Conservation (phyloP, 129 eudicot species). For the Lactuca saligna region DNA sequence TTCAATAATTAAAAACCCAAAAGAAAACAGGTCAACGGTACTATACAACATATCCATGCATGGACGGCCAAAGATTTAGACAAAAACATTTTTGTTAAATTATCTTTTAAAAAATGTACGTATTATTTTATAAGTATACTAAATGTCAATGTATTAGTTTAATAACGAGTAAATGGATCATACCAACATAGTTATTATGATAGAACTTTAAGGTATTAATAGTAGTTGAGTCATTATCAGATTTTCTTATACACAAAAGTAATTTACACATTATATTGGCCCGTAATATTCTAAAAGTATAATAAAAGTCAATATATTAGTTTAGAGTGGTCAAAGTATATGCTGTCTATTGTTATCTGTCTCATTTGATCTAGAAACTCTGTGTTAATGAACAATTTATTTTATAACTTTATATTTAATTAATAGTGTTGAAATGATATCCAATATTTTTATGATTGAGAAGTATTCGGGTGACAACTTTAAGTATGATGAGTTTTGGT, state of each 20-base stretch:
- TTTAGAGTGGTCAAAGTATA: background rate
- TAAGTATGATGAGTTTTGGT: no score
- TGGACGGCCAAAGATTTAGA: constrained; percentile 11
- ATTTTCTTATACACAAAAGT: background rate
- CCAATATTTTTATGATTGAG: background rate
- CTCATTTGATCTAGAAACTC: background rate
- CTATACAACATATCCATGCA: constrained; percentile 20
- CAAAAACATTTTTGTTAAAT: background rate
- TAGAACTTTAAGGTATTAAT: background rate
- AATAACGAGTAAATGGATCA: background rate
- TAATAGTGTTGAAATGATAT: background rate
- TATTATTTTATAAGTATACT: background rate
- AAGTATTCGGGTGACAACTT: no score
- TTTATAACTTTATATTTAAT: no score
- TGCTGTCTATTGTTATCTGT: background rate
- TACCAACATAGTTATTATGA: background rate
- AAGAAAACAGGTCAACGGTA: constrained; percentile 27
- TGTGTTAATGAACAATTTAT: background rate
- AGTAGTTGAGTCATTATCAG: constrained; percentile 28
- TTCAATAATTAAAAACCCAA: background rate
- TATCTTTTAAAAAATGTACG: background rate
- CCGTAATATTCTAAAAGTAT: background rate
- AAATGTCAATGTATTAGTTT: background rate
- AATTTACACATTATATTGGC: background rate
- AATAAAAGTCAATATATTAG: background rate